These are phyloP conservation scores for Myxozyma monticola DNA, from an alignment of 805 yeast genomes.

Conservation along the genomic window DNA sequence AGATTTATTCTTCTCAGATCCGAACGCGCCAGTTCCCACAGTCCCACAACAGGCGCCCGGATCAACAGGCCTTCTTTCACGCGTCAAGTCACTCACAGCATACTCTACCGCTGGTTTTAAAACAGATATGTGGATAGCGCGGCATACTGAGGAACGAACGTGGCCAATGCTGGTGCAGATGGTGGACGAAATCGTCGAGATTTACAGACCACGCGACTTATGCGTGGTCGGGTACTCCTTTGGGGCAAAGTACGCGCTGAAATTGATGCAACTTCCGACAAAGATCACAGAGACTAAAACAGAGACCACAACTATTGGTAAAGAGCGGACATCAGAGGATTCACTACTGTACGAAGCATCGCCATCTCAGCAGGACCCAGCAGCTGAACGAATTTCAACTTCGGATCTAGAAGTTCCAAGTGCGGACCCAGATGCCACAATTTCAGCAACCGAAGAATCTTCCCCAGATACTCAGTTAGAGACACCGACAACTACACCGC, in stretches of 20 bases:
- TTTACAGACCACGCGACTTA: constrained; percentile 35
- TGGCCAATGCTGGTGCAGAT: constrained; percentile 34
- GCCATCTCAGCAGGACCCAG: neutral
- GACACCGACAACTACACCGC: too few species aligned
- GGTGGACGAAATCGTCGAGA: constrained; percentile 36
- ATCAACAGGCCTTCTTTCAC: constrained; percentile 14
- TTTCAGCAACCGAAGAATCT: neutral
- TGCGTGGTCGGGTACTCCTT: constrained; percentile 40
- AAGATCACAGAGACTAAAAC: neutral
- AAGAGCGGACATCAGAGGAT: neutral
- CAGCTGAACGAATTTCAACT: too few species aligned
- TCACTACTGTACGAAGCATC: neutral
- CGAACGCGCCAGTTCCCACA: constrained; percentile 30
- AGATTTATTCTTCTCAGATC: constrained; percentile 37
- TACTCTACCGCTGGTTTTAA: constrained; percentile 37
- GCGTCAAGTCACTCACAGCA: constrained; percentile 34
- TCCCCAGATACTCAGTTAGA: too few species aligned
- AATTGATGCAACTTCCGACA: constrained; percentile 33
- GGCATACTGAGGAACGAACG: constrained; percentile 38
- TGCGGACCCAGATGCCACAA: neutral
- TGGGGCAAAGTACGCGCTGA: constrained; percentile 38
- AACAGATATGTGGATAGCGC: constrained; percentile 42
- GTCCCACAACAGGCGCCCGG: constrained; percentile 1
- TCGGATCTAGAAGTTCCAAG: neutral
- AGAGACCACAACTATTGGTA: neutral